Conservation (phyloP, 2,329 filamentous ascomycete species). For the Aspergillus proliferans region DNA sequence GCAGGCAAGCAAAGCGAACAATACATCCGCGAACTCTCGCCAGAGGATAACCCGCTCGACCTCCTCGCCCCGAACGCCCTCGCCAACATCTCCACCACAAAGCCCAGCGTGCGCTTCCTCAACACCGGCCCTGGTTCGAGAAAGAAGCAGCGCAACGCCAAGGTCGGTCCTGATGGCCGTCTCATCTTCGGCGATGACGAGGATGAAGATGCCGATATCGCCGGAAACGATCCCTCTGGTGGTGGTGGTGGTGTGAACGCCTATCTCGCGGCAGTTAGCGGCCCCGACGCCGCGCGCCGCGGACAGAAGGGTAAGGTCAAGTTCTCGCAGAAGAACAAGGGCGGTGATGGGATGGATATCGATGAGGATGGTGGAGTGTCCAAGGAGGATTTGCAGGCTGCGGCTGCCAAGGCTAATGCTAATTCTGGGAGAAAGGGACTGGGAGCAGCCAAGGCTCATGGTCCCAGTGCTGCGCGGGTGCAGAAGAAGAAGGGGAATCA, state of each 20-base stretch:
- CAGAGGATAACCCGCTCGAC: conserved; percentile 91
- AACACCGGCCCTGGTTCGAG: conserved; percentile 32
- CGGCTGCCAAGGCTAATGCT: conserved; percentile 1
- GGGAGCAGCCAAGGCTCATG: conserved; percentile 23
- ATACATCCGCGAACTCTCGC: conserved; percentile 77
- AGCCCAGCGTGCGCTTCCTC: conserved; percentile 53
- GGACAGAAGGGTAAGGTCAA: conserved; percentile 57
- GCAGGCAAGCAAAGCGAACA: conserved; percentile 48
- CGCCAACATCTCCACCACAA: conserved; percentile 87
- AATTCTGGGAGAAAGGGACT: conserved; percentile 17
- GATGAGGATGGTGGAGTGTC: conserved; percentile 16
- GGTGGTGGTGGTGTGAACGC: conserved; percentile 47
- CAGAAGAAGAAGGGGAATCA: conserved; percentile 16
- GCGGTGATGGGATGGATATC: conserved; percentile 40
- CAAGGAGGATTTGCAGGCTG: conserved; percentile 5
- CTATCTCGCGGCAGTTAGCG: conserved; percentile 56
- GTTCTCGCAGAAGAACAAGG: conserved; percentile 43
- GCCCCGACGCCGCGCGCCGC: conserved; percentile 52
- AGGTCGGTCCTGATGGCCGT: conserved; percentile 40
- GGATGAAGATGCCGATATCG: conserved; percentile 36
- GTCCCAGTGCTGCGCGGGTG: conserved; percentile 15
- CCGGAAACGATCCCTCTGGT: conserved; percentile 31
- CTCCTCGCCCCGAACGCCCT: conserved; percentile 82
- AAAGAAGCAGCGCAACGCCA: conserved; percentile 37
- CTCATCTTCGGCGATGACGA: conserved; percentile 35